Evolutionary conservation across 352 stramenopile genomes (phyloP), one percentile per base, ranked within the genome.

Genomic region (Pythium aristosporum): DNA sequence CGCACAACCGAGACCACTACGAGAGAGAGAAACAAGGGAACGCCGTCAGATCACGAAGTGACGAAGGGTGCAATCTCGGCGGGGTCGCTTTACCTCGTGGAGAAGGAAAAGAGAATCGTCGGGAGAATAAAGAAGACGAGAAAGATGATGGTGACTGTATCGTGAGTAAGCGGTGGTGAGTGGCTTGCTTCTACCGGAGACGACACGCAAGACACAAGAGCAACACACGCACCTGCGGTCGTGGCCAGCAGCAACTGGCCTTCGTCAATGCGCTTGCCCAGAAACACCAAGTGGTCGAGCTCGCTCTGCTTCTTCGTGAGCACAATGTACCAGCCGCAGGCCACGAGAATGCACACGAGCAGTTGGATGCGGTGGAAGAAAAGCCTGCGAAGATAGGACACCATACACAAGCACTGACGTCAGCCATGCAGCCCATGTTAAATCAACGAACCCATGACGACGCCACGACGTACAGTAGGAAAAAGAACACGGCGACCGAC

Each of bases 351-450:
- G 49, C 78, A 89, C 49, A 87, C 75, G 42, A 89, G 51, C 21
- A 89, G 52, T 66, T 89, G 80, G 56, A 89, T 77, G 51, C 74
- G 80, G 50, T 89, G 80, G 77, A 88, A 89, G 66, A 89, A 88
- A 28, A 88, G 63, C 39, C 79, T 89, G 43, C 43, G 67, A 15
- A 10, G 34, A 11, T 37, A 47, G 10, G 28, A 47, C 36, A 48
- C 20, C 20, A 55, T 16, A 10, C 48, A 41, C 18, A 36, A 11
- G 28, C 5, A 13, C 8, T n/a, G 21, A 3, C 9, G 28, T 55
- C 12, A 55, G 48, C 5, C 18, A 55, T 21, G 23, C 34, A 6
- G 34, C 46, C 30, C 18, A 55, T 23, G 48, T 23, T 23, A 9
- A n/a, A 32, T 39, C 48, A n/a, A 55, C 1, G 43, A 54, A 10